phyloP scores from a whole-genome alignment of 306 rosid genomes.

The Heteromeles arbutifolia region DNA sequence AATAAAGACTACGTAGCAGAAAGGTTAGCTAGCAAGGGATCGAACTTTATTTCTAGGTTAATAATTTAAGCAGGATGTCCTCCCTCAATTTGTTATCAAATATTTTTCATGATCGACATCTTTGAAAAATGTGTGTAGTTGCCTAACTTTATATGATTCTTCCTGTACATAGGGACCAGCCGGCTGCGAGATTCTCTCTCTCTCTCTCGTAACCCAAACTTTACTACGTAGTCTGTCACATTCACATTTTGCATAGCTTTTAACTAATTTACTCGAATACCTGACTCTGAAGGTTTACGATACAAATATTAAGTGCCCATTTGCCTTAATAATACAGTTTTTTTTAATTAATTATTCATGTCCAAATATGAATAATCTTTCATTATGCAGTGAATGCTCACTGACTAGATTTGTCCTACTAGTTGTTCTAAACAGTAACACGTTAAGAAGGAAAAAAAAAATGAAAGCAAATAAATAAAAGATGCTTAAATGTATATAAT shows the following conservation, averaged over 20 bases:
- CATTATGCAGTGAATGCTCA: neutral
- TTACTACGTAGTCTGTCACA: neutral
- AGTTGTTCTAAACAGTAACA: neutral
- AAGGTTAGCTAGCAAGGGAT: neutral
- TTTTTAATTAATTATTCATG: neutral
- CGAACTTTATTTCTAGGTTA: neutral
- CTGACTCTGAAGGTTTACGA: neutral
- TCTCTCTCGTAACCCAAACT: neutral
- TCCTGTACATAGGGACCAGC: constrained; percentile 11
- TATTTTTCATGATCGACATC: neutral
- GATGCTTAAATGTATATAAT: neutral
- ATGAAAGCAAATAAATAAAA: neutral
- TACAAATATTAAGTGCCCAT: neutral
- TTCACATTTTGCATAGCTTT: constrained; percentile 17
- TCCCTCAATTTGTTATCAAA: neutral
- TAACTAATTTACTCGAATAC: neutral
- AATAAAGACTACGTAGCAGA: neutral
- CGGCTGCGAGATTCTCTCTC: constrained; percentile 14
- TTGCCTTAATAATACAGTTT: neutral
- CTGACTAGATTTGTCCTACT: neutral
- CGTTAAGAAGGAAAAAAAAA: neutral
- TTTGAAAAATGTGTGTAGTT: neutral
- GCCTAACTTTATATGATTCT: constrained; percentile 13
- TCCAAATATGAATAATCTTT: neutral
- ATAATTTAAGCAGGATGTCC: neutral